Conservation (phyloP, 2,329 filamentous ascomycete species). For the Blastomyces gilchristii region DNA sequence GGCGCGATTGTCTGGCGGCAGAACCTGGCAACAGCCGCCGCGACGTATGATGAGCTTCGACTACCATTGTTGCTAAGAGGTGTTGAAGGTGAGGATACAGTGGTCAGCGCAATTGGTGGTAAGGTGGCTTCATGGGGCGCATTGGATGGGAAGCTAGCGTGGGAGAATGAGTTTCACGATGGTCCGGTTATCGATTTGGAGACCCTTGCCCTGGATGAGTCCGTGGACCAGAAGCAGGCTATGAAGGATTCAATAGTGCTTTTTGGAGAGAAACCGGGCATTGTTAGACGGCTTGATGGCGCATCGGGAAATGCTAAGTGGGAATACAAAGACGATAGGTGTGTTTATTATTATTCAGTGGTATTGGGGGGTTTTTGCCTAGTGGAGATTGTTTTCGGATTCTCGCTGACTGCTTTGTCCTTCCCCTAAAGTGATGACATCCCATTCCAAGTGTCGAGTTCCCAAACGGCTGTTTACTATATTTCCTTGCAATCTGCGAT, state of each 20-base stretch:
- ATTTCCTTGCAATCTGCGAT: constrained; percentile 60
- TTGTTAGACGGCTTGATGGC: constrained; percentile 62
- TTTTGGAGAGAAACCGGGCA: constrained; percentile 44
- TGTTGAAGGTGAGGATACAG: constrained; percentile 66
- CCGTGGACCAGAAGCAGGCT: constrained; percentile 33
- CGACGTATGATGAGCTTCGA: constrained; percentile 25
- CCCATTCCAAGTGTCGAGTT: constrained; percentile 66
- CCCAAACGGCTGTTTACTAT: constrained; percentile 59
- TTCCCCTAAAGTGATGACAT: constrained; percentile 50
- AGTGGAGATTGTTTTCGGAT: neutral
- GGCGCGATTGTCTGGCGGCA: constrained; percentile 84
- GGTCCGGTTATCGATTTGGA: constrained; percentile 46
- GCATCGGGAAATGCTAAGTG: constrained; percentile 64
- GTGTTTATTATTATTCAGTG: constrained; percentile 1
- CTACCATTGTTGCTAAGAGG: constrained; percentile 44
- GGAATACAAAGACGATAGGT: constrained; percentile 60
- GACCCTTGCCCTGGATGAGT: constrained; percentile 60
- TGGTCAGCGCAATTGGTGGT: constrained; percentile 62
- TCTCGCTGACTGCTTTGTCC: constrained; percentile 18
- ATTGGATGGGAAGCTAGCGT: constrained; percentile 65
- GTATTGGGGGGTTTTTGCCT: neutral
- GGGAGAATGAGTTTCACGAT: constrained; percentile 55
- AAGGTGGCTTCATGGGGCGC: constrained; percentile 75
- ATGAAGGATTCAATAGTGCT: constrained; percentile 58
- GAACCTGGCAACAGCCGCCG: constrained; percentile 41